These are phyloP conservation scores for Paramecium primaurelia DNA, from an alignment of 73 alveolate genomes.

Conservation along the genomic window DNA sequence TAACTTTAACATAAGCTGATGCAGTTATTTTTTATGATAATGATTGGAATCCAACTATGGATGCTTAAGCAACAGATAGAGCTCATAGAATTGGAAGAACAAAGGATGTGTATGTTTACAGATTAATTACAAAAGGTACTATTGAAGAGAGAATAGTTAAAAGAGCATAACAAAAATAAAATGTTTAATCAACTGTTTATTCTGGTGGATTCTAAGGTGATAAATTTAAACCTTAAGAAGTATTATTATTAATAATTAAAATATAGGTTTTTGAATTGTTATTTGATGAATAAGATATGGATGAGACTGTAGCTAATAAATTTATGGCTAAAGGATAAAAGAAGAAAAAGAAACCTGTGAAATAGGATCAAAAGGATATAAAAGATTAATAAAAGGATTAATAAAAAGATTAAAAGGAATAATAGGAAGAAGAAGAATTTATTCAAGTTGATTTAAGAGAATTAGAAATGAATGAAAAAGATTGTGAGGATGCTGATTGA, in stretches of 20 bases:
- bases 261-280: constrained; percentile 80
- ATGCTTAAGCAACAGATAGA: constrained; percentile 98
- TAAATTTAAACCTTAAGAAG: constrained; percentile 92
- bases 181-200: constrained; percentile 96
- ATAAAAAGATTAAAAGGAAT: not conserved
- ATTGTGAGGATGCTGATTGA: constrained; percentile 47
- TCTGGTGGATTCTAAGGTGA: constrained; percentile 97
- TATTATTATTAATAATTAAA: not conserved
- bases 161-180: constrained; percentile 95
- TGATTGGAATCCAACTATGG: constrained; percentile 99
- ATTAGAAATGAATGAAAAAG: constrained; percentile 34
- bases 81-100: constrained; percentile 98
- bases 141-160: constrained; percentile 97
- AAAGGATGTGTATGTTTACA: constrained; percentile 91
- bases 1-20: constrained; percentile 97
- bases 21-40: constrained; percentile 97
- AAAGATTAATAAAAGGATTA: not conserved
- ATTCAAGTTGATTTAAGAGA: not conserved
- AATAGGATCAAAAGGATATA: not conserved
- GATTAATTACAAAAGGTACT: constrained; percentile 94
- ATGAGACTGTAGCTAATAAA: constrained; percentile 32
- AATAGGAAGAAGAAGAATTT: not conserved
- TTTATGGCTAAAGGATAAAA: not conserved
- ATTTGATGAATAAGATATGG: constrained; percentile 78
- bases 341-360: not conserved